Base-by-base conservation (phyloP, 352 stramenopile species). In the Phytopythium helicoides region DNA sequence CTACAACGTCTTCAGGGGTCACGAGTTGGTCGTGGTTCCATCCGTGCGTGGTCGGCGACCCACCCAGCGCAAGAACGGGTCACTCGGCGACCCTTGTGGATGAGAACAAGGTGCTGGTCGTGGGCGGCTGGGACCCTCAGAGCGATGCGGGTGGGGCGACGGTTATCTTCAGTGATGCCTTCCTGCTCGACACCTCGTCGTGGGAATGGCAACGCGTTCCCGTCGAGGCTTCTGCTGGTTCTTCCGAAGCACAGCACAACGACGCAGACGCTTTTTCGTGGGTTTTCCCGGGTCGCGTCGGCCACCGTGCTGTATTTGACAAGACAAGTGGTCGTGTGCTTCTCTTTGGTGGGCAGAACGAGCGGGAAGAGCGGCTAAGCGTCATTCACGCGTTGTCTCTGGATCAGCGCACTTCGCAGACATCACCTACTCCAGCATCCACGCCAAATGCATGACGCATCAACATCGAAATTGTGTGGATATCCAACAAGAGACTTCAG, bases 121-220 rank as follows among this genome's bases (percentile, higher is more conserved):
- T 96, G 52, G 94, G 94, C 36, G 94, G 94, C 25, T 98, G 94
- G 94, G 92, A 98, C 59, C 91, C 90, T 1, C 94, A 97, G 72
- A 69, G 66, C 31, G 72, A 73, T 31, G 58, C 60, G 1, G 70
- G 52, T 14, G 66, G 75, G 11, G 58, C 75, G 10, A 79, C 68
- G 16, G 69, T 54, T 22, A 76, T 98, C 21, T 98, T 97, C 47
- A 66, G 84, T 46, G 91, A 97, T 52, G 85, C 75, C 9, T 98
- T 96, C 57, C 44, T 97, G 51, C 72, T 98, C 22, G 72, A 98
- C 58, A 97, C 90, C 3, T 69, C 81, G n/a, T 85, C 67, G 25
- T 98, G 92, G 90, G 87, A 90, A 40, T 98, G 92, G 94, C 74
- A 79, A 35, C 50, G 64, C n/a, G 76, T 90, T 14, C 61, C 59